Base-by-base conservation (phyloP, 805 yeast genomes). In the Spathaspora gorwiae region DNA sequence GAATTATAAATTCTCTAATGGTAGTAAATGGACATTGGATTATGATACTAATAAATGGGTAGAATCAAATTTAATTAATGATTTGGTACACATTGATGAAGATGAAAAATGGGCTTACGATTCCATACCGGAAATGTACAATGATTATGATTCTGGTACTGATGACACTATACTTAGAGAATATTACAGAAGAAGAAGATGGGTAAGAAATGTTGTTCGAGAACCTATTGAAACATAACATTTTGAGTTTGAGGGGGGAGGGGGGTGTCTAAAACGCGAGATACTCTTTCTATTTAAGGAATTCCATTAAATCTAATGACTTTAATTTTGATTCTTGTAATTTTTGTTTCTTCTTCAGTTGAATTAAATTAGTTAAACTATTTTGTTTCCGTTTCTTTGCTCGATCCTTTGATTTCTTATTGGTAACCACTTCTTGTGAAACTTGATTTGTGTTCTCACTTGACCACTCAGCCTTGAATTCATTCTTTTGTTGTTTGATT, bases 91-190 rank as follows among this genome's bases (percentile, higher is more conserved):
- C 15, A 70, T 86, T 15, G 95, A 88, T 63, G 68, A 77, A 27
- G 90, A 81, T 45, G 86, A 84, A 35, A 88, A 88, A 61, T 88
- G 96, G 96, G 92, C 87, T 14, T 88, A 88, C 60, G 96, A 88
- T 60, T 57, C 62, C 34, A 59, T 60, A n/a, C 54, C 45, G 15
- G 60, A 55, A 9, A 29, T 29, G 32, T 29, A 9, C 44, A 55
- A 62, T 41, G 57, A 35, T 29, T 9, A 3, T 29, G 32, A 11
- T 29, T 2, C 3, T 29, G 32, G 32, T 29, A 29, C 12, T 29
- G 32, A 59, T 52, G 35, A 57, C 48, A 31, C 64, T 56, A 29
- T 64, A 51, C 33, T 64, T 45, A 47, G 79, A 51, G 70, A 83
- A 49, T 44, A 64, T 6, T 65, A 59, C 55, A 69, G 90, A 52